Evolutionary conservation across 768 basidiomycete species (phyloP).

Genomic region (Pleurotus giganteus): DNA sequence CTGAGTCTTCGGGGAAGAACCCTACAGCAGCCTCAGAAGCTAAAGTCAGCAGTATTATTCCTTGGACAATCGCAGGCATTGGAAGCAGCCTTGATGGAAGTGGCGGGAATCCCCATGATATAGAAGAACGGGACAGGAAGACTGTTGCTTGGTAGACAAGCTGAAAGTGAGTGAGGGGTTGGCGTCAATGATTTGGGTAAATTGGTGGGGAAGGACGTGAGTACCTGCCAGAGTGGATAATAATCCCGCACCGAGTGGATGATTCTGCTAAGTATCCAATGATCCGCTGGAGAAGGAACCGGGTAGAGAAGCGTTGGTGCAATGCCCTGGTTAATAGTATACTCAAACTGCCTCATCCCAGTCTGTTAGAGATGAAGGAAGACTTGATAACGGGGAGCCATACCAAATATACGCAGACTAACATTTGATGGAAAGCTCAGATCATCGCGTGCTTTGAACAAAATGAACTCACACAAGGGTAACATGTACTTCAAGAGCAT

Average conservation of each 20-base stretch:
- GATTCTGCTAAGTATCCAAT: conserved; percentile 68
- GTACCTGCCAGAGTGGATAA: conserved; percentile 92
- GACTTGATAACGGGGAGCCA: conserved; percentile 17
- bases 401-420: conserved; percentile 45
- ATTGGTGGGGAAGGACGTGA: conserved; percentile 19
- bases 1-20: conserved; percentile 48
- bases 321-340: conserved; percentile 92
- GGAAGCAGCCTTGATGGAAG: conserved; percentile 68
- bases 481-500: conserved; percentile 84
- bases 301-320: conserved; percentile 89
- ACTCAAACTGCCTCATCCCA: conserved; percentile 71
- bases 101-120: conserved; percentile 80
- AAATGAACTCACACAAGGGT: conserved; percentile 71
- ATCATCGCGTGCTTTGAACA: not conserved
- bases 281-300: conserved; percentile 59
- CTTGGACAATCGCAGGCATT: conserved; percentile 76
- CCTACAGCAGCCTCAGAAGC: conserved; percentile 68
- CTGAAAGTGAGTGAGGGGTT: conserved; percentile 29
- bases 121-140: conserved; percentile 89
- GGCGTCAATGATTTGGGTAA: conserved; percentile 1
- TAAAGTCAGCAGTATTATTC: conserved; percentile 58
- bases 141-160: conserved; percentile 89
- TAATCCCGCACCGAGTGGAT: conserved; percentile 88
- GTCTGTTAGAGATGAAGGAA: not conserved
- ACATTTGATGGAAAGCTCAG: conserved; percentile 13